Evolutionary conservation across 202 grass and related monocot genomes (phyloP).

Genomic region (Elaeis oleifera): DNA sequence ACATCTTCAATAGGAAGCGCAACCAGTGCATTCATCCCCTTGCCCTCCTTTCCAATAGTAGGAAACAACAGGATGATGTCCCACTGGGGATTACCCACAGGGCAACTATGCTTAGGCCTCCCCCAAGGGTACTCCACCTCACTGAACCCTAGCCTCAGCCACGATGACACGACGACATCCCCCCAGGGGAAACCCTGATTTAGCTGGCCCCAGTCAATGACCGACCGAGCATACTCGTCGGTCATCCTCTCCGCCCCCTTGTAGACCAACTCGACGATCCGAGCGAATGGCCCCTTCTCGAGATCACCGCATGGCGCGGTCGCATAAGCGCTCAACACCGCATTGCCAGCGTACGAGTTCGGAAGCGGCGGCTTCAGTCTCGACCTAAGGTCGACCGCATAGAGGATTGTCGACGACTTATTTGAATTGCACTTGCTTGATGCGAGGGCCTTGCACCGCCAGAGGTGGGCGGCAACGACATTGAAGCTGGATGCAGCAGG

Average conservation of each 20-base stretch:
- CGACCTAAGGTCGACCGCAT: constrained; percentile 13
- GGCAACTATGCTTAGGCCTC: constrained; percentile 7
- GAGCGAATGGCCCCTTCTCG: neutral
- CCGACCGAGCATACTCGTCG: constrained; percentile 13
- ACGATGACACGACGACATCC: constrained; percentile 13
- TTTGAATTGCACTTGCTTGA: neutral
- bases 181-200: constrained; percentile 7
- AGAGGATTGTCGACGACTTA: neutral
- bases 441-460: constrained; percentile 20
- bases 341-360: constrained; percentile 8
- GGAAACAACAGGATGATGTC: constrained; percentile 15
- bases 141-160: constrained; percentile 19
- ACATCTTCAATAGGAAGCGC: constrained; percentile 2
- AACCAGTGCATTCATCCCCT: constrained; percentile 17
- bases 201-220: constrained; percentile 16
- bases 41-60: neutral
- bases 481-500: constrained; percentile 5
- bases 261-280: constrained; percentile 4
- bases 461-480: constrained; percentile 15
- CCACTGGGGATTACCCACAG: constrained; percentile 4
- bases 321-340: constrained; percentile 10
- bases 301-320: constrained; percentile 9
- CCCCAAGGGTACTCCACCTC: constrained; percentile 19
- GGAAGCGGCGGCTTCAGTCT: constrained; percentile 16
- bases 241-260: constrained; percentile 11